A percentile compares a stretch with the other conserved stretches of the same genome.
Conservation (phyloP, 164 flowering plant species). For the Umbellularia californica region DNA sequence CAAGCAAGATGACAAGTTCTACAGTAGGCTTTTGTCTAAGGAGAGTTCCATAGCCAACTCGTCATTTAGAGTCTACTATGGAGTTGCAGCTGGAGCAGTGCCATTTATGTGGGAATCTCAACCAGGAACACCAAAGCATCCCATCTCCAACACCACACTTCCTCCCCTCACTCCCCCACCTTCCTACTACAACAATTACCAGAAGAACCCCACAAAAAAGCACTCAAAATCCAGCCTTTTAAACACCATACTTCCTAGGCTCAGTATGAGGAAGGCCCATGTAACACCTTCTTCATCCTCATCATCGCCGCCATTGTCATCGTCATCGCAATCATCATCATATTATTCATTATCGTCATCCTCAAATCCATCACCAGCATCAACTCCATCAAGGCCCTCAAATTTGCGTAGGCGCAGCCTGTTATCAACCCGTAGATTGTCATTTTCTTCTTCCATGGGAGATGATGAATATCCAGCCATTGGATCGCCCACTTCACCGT, state of each 20-base stretch:
- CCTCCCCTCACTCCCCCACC: constrained; percentile 83
- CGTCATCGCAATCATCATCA: constrained; percentile 4
- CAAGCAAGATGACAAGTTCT: constrained; percentile 53
- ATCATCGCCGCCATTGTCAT: constrained; percentile 9
- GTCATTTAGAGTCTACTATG: constrained; percentile 55
- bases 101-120: constrained; percentile 73
- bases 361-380: constrained; percentile 8
- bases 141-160: constrained; percentile 15
- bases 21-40: constrained; percentile 41
- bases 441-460: constrained; percentile 18
- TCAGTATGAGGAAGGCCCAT: constrained; percentile 14
- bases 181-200: constrained; percentile 29
- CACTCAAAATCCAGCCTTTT: constrained; percentile 16
- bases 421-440: constrained; percentile 27
- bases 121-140: constrained; percentile 63
- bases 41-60: constrained; percentile 40
- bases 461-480: constrained; percentile 12
- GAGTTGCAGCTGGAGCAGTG: constrained; percentile 38
- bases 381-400: not conserved
- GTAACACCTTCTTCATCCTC: constrained; percentile 9
- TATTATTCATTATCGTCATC: constrained; percentile 4
- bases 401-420: constrained; percentile 10
- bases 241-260: constrained; percentile 11
- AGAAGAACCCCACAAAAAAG: constrained; percentile 20
- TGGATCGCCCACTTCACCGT: constrained; percentile 25